phyloP scores from a whole-genome alignment of 164 flowering plant genomes.

The Sextonia rubra region DNA sequence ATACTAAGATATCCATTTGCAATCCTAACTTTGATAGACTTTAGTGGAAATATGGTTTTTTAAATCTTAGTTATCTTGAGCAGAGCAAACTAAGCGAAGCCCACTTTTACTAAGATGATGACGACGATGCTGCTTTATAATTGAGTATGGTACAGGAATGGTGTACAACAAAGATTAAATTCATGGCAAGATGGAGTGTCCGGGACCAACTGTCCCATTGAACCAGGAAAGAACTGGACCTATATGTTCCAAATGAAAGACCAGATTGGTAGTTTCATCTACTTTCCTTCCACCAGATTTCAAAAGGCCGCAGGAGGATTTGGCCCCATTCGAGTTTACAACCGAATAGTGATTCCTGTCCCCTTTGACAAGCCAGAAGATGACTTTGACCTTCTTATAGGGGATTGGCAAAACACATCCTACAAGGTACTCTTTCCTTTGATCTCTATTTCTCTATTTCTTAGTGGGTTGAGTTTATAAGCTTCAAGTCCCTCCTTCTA shows the following conservation, averaged over 20 bases:
- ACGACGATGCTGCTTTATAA: not conserved
- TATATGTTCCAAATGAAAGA: constrained; percentile 61
- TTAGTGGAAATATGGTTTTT: no score
- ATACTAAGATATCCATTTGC: no score
- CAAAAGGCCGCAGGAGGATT: constrained; percentile 68
- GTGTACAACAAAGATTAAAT: constrained; percentile 57
- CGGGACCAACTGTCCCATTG: constrained; percentile 72
- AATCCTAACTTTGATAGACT: no score
- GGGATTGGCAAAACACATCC: constrained; percentile 47
- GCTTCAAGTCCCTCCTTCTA: no score
- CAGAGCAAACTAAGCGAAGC: no score
- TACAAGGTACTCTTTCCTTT: constrained; percentile 30
- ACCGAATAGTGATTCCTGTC: constrained; percentile 39
- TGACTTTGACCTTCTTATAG: constrained; percentile 62
- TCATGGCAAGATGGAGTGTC: constrained; percentile 88
- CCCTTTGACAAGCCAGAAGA: constrained; percentile 61
- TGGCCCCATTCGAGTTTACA: constrained; percentile 66
- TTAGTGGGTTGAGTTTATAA: no score
- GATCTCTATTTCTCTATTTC: no score
- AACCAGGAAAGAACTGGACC: constrained; percentile 62
- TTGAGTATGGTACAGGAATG: constrained; percentile 47
- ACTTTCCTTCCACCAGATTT: constrained; percentile 58
- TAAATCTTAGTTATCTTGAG: no score
- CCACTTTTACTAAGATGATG: no score
- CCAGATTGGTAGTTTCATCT: constrained; percentile 66